Conservation (phyloP, 805 yeast species). For the Kodamaea restingae region DNA sequence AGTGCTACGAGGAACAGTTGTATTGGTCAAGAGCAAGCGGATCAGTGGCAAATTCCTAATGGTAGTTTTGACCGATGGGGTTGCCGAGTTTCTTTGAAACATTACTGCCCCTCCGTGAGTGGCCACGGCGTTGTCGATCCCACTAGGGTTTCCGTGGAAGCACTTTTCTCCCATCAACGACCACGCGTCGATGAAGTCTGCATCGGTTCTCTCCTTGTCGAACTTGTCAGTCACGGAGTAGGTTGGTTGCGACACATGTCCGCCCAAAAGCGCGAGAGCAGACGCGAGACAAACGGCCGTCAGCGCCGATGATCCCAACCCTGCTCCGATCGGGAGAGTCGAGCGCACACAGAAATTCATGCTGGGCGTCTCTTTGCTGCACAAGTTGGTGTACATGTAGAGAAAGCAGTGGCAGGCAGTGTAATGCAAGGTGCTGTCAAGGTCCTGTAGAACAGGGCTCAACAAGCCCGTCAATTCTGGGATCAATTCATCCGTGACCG, state of each 20-base stretch:
- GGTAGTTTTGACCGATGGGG: conserved; percentile 59
- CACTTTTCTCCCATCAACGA: conserved; percentile 92
- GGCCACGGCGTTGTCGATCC: conserved; percentile 95
- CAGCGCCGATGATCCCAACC: conserved; percentile 92
- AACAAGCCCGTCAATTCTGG: conserved; percentile 54
- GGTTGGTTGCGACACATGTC: conserved; percentile 43
- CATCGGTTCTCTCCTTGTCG: conserved; percentile 31
- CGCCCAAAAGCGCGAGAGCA: conserved; percentile 62
- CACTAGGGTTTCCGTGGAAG: conserved; percentile 94
- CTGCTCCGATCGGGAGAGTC: conserved; percentile 93
- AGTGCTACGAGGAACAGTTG: conserved; percentile 83
- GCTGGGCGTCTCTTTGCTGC: conserved; percentile 46
- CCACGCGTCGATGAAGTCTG: conserved; percentile 75
- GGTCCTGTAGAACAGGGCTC: conserved; percentile 38
- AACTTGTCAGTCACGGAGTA: conserved; percentile 30
- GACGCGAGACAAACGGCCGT: conserved; percentile 79
- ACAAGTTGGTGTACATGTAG: conserved; percentile 64
- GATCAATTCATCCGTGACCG: conserved; percentile 50
- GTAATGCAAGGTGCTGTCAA: conserved; percentile 58
- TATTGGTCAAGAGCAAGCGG: conserved; percentile 73
- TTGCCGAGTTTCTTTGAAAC: conserved; percentile 61
- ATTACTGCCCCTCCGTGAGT: conserved; percentile 94
- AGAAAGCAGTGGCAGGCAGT: conserved; percentile 81
- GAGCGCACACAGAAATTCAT: conserved; percentile 66
- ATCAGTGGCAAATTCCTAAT: conserved; percentile 73